A percentile compares a stretch with the other conserved stretches of the same genome.
Evolutionary conservation across 345 rosid species (phyloP).

Genomic region (Linum tenue): DNA sequence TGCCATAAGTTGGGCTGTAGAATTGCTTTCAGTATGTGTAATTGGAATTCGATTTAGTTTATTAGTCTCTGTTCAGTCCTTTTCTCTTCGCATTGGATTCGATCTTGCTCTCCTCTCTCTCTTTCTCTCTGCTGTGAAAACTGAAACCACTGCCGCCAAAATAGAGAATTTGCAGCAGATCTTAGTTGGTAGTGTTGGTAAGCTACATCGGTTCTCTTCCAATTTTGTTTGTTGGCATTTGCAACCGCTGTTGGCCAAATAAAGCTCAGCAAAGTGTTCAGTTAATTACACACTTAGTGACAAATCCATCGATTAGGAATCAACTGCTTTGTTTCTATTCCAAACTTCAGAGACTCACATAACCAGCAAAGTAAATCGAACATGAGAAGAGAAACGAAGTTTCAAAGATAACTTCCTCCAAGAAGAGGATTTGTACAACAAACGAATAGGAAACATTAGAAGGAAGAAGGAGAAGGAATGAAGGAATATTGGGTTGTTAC

Average conservation of each 20-base stretch:
- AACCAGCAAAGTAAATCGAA: no score
- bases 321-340: no score
- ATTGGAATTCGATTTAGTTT: neutral
- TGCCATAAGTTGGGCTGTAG: neutral
- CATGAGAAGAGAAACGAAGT: no score
- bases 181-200: no score
- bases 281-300: neutral
- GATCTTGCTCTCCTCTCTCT: no score
- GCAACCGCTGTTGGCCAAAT: neutral
- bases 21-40: conserved; percentile 11
- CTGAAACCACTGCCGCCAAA: no score
- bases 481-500: no score
- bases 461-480: neutral
- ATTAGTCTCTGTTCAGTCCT: no score
- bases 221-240: neutral
- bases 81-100: no score
- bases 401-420: neutral
- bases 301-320: neutral
- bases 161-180: no score
- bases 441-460: neutral
- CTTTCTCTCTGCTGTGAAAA: no score
- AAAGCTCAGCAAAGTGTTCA: neutral
- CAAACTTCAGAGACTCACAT: no score
- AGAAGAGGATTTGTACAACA: neutral
- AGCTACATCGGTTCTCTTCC: neutral